Evolutionary conservation across 129 eudicot genomes (phyloP), one percentile per base, ranked within the genome.

Genomic region (Flaveria ramosissima): DNA sequence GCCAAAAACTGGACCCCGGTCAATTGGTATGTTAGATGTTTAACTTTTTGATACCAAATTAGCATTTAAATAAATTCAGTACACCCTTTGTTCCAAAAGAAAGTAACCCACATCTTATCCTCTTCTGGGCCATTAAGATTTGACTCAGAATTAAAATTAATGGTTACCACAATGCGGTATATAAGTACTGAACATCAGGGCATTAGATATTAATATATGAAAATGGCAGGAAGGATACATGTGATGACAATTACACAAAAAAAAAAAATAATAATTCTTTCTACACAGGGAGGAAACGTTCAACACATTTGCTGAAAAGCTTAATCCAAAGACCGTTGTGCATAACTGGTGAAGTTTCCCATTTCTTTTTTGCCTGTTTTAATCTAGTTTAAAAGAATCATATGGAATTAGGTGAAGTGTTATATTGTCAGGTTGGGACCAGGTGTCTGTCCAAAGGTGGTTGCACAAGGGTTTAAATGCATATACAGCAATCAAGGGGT

Each of bases 251-350:
- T 19, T 7, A 42, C 13, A 11, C 45, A 43, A 27, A 27, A 27
- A 26, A 26, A 26, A 27, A 2, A 5, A 7, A 1, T 9, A 1
- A 2, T 9, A 41, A 50, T 48, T 79, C 27, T 50, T 47, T 23
- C 26, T 64, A 24, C 72, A 59, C 79, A 94, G 99, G 99, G 99
- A 94, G 87, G 99, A 94, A 85, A 91, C 97, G 11, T 94, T 94
- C 83, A 87, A 85, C 71, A 30, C 89, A 32, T 94, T 94, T 21
- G 68, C 90, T 9, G 63, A 76, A 52, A 91, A 85, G 75, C 97
- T 94, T 71, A 84, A 84, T 79, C 96, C 96, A 17, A 86, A 56
- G 73, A 94, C 99, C 2, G 92, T 91, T 81, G 97, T 94, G 75
- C 99, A 94, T 66, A 91, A 94, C 85, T 94, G 96, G 98, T 94